Conservation (phyloP, 768 basidiomycete genomes). For the Boletus huronensis region DNA sequence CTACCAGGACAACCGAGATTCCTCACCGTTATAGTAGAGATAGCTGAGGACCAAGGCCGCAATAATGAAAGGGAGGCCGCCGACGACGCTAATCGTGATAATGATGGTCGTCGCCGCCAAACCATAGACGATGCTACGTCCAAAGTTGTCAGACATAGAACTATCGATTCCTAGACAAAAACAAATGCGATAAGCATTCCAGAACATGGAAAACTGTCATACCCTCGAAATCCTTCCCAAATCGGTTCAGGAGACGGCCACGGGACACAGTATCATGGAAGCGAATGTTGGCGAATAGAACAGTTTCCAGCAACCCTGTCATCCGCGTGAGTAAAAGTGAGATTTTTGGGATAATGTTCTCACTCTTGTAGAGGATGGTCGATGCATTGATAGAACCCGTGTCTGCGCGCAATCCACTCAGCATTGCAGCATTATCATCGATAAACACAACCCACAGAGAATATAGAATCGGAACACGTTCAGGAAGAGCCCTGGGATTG, state of each 20-base stretch:
- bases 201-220: background rate
- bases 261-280: conserved; percentile 92
- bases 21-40: conserved; percentile 70
- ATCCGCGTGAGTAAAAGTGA: conserved; percentile 11
- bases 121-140: conserved; percentile 67
- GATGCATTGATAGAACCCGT: conserved; percentile 82
- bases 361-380: conserved; percentile 68
- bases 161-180: conserved; percentile 68
- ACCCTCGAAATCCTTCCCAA: conserved; percentile 90
- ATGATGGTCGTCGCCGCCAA: conserved; percentile 72
- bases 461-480: conserved; percentile 65
- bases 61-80: conserved; percentile 71
- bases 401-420: conserved; percentile 37
- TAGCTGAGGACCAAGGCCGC: conserved; percentile 52
- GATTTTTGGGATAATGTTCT: background rate
- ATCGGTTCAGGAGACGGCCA: conserved; percentile 77
- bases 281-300: conserved; percentile 84
- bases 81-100: conserved; percentile 70
- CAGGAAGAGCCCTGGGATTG: conserved; percentile 46
- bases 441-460: conserved; percentile 52
- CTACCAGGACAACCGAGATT: background rate
- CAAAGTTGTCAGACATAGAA: conserved; percentile 79
- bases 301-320: conserved; percentile 61
- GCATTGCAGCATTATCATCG: background rate
- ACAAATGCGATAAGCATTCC: conserved; percentile 6